phyloP scores from a whole-genome alignment of 2,329 filamentous ascomycete genomes.

The Harringtonia aguacate region DNA sequence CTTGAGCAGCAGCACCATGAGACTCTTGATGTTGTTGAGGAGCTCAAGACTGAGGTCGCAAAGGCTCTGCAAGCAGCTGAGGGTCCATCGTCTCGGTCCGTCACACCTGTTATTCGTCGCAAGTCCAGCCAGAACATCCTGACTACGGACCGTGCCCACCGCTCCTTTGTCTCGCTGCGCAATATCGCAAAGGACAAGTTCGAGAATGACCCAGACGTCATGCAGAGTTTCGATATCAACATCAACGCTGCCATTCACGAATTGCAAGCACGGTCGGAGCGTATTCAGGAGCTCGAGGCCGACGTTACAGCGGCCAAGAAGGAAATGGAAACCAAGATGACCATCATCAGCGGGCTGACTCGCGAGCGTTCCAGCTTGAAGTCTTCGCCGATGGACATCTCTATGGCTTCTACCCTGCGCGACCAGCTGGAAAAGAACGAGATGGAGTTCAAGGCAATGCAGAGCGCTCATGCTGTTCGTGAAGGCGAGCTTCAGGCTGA shows the following conservation, averaged over 20 bases:
- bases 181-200: constrained; percentile 84
- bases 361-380: constrained; percentile 88
- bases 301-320: constrained; percentile 77
- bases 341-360: constrained; percentile 87
- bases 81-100: constrained; percentile 49
- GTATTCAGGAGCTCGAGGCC: constrained; percentile 79
- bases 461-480: constrained; percentile 58
- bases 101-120: constrained; percentile 73
- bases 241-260: constrained; percentile 89
- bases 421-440: constrained; percentile 85
- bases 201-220: constrained; percentile 66
- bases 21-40: constrained; percentile 76
- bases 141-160: constrained; percentile 79
- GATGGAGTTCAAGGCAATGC: constrained; percentile 63
- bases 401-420: constrained; percentile 74
- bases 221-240: constrained; percentile 89
- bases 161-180: constrained; percentile 80
- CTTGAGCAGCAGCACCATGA: constrained; percentile 74
- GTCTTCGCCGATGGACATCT: constrained; percentile 76
- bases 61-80: constrained; percentile 57
- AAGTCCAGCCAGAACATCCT: constrained; percentile 88
- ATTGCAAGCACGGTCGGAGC: constrained; percentile 73
- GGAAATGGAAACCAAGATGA: constrained; percentile 95
- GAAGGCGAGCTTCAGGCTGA: constrained; percentile 67
- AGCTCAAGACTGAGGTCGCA: constrained; percentile 77